Percentiles rank a stretch among this genome's conserved stretches.
Evolutionary conservation across 2,329 filamentous ascomycete species (phyloP).

Genomic region (Fusarium veterinarium): DNA sequence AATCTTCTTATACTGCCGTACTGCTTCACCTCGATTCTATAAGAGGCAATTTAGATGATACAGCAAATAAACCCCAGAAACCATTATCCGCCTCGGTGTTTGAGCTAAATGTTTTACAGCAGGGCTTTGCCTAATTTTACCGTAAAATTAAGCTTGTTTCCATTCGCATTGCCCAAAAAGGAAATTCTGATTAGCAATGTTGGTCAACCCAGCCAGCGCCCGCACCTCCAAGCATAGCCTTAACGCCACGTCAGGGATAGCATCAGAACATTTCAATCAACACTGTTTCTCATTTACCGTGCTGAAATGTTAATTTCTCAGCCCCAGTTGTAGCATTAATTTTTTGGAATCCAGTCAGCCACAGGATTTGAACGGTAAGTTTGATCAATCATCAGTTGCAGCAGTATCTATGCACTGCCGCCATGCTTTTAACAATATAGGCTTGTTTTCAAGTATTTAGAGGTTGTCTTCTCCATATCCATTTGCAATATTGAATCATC

Average conservation of each 20-base stretch:
- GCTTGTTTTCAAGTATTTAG: background rate
- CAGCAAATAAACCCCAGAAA: background rate
- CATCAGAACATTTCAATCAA: background rate
- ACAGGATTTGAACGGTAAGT: background rate
- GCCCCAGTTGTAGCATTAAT: accelerated
- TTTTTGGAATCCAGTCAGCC: background rate
- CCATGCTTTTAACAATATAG: background rate
- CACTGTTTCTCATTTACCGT: background rate
- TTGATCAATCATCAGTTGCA: background rate
- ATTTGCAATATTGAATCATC: accelerated
- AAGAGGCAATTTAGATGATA: background rate
- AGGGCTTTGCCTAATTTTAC: background rate
- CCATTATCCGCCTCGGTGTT: accelerated
- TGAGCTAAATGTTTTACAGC: background rate
- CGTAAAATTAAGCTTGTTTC: conserved; percentile 2
- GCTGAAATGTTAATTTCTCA: accelerated
- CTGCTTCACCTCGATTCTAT: background rate
- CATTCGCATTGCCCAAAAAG: background rate
- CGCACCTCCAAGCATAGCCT: background rate
- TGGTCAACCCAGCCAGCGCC: background rate
- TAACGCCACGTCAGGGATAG: background rate
- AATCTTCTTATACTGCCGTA: background rate
- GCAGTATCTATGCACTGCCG: background rate
- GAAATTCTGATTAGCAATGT: background rate
- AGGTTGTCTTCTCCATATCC: accelerated